Evolutionary conservation across 768 basidiomycete genomes (phyloP).

Genomic region (Crucibulum laeve): DNA sequence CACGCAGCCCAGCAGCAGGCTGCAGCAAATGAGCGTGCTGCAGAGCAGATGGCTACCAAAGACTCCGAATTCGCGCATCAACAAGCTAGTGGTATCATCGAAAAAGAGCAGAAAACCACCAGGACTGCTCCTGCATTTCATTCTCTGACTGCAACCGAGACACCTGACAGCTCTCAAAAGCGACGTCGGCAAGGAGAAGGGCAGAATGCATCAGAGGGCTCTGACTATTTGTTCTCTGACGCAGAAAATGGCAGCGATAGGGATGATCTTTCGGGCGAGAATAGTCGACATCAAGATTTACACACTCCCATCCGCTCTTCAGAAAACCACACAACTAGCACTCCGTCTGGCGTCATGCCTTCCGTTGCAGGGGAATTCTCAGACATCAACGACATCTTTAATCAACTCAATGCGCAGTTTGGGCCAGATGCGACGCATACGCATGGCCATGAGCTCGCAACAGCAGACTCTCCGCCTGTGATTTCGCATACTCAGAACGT

Average conservation of each 20-base stretch:
- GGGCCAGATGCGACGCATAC: conserved; percentile 49
- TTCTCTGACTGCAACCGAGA: conserved; percentile 61
- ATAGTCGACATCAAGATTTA: conserved; percentile 20
- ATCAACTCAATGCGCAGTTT: conserved; percentile 68
- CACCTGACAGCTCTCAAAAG: conserved; percentile 23
- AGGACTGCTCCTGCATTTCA: conserved; percentile 77
- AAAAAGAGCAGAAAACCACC: conserved; percentile 50
- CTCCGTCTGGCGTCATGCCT: conserved; percentile 39
- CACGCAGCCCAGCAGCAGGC: conserved; percentile 72
- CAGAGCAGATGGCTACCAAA: conserved; percentile 39
- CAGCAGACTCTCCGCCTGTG: conserved; percentile 44
- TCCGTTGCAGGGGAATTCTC: conserved; percentile 56
- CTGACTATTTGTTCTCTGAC: conserved; percentile 54
- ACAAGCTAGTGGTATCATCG: conserved; percentile 37
- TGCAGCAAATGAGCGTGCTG: conserved; percentile 40
- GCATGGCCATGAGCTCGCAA: conserved; percentile 33
- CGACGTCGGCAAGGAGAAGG: conserved; percentile 28
- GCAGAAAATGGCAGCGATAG: conserved; percentile 39
- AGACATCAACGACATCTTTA: conserved; percentile 75
- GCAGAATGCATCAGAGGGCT: conserved; percentile 40
- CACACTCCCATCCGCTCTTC: conserved; percentile 29
- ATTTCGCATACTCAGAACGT: conserved; percentile 37
- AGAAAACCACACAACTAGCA: conserved; percentile 21
- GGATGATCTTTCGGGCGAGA: conserved; percentile 28
- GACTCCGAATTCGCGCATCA: conserved; percentile 39